phyloP scores from a whole-genome alignment of 2,329 filamentous ascomycete genomes.

The Calonectria hongkongensis region DNA sequence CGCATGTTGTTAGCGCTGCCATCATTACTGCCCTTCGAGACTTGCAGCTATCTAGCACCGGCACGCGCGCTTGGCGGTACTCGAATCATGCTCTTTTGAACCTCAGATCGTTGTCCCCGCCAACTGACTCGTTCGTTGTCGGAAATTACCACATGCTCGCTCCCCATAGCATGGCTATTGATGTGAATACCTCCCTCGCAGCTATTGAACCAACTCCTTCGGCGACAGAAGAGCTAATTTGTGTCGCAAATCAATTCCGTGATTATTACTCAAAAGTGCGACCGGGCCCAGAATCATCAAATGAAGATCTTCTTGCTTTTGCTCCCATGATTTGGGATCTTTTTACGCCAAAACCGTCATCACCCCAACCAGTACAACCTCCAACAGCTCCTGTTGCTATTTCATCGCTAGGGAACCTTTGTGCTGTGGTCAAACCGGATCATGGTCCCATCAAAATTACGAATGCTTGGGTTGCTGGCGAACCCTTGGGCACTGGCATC shows the following conservation, averaged over 20 bases:
- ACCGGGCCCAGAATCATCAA: neutral
- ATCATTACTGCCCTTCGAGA: constrained; percentile 25
- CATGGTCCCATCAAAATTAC: neutral
- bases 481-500: constrained; percentile 10
- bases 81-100: constrained; percentile 18
- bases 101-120: neutral
- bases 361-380: neutral
- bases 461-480: constrained; percentile 21
- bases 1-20: constrained; percentile 26
- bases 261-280: constrained; percentile 10
- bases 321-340: constrained; percentile 26
- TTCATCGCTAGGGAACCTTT: constrained; percentile 24
- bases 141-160: constrained; percentile 33
- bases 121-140: neutral
- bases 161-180: constrained; percentile 8
- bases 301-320: neutral
- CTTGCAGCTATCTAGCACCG: neutral
- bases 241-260: constrained; percentile 14
- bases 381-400: neutral
- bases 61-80: neutral
- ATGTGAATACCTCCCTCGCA: neutral
- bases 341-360: constrained; percentile 15
- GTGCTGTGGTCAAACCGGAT: neutral
- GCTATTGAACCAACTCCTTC: no score
- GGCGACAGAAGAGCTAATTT: constrained; percentile 6